Evolutionary conservation across 148 eudicot genomes (phyloP).

Genomic region (Fagopyrum esculentum): DNA sequence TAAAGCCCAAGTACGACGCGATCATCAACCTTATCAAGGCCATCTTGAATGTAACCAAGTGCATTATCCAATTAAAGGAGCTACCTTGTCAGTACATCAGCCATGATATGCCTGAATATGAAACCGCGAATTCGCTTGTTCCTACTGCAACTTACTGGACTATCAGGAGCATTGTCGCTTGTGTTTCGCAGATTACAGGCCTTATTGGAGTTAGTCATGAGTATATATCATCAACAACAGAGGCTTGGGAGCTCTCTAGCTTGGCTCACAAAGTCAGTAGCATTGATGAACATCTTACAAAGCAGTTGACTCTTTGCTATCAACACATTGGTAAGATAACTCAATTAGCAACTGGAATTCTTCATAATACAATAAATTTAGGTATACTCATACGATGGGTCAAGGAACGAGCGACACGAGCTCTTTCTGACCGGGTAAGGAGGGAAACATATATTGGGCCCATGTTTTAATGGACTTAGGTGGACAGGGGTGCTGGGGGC

Average conservation of each 20-base stretch:
- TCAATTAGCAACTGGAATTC: neutral
- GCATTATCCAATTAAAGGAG: constrained; percentile 62
- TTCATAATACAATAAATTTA: too few relatives aligned
- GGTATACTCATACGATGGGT: too few relatives aligned
- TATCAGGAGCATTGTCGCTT: constrained; percentile 53
- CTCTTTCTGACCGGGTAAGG: too few relatives aligned
- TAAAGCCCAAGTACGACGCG: constrained; percentile 51
- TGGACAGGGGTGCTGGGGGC: too few relatives aligned
- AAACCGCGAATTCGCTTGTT: constrained; percentile 36
- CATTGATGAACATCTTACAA: constrained; percentile 47
- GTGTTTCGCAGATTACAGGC: constrained; percentile 53
- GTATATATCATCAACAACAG: constrained; percentile 60
- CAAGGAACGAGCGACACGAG: too few relatives aligned
- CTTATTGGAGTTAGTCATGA: constrained; percentile 57
- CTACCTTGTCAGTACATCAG: constrained; percentile 45
- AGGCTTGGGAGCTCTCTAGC: constrained; percentile 75
- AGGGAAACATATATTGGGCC: too few relatives aligned
- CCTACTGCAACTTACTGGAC: constrained; percentile 72
- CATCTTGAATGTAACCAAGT: constrained; percentile 49
- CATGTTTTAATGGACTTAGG: too few relatives aligned
- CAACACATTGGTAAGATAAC: constrained; percentile 44
- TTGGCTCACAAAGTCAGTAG: constrained; percentile 60
- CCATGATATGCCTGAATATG: constrained; percentile 35
- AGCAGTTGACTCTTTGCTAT: constrained; percentile 39
- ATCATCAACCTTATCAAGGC: constrained; percentile 38